These are phyloP conservation scores for Gleditsia sinensis DNA, from an alignment of 306 rosid species.

Conservation along the genomic window DNA sequence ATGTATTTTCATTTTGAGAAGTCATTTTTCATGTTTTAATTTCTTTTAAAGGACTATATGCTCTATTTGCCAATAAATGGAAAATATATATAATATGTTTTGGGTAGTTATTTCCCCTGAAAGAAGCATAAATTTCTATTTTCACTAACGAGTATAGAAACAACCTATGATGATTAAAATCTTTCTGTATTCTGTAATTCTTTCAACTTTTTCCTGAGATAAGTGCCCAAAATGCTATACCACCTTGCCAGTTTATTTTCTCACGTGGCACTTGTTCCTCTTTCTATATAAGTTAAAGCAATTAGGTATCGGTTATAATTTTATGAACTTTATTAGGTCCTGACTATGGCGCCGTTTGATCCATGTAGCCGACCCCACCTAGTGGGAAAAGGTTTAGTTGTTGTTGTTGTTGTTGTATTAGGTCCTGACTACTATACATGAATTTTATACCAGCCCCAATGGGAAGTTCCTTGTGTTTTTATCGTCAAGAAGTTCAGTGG, in stretches of 20 bases:
- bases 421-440: slow-evolving; percentile 31
- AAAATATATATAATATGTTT: slow-evolving; percentile 9
- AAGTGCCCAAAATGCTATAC: slow-evolving; percentile 7
- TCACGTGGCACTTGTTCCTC: slow-evolving; percentile 17
- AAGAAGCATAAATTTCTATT: neutral
- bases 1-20: slow-evolving; percentile 4
- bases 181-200: neutral
- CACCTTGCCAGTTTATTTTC: neutral
- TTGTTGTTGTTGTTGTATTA: too few species aligned
- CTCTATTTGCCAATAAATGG: slow-evolving; percentile 10
- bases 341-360: too few species aligned
- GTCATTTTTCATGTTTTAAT: neutral
- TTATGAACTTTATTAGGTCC: slow-evolving; percentile 17
- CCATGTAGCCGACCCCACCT: too few species aligned
- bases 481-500: slow-evolving; percentile 80
- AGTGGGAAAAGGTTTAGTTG: too few species aligned
- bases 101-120: slow-evolving; percentile 14
- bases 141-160: too few species aligned
- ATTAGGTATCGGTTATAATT: slow-evolving; percentile 22
- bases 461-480: slow-evolving; percentile 82
- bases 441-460: slow-evolving; percentile 78
- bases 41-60: neutral
- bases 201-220: neutral
- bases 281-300: neutral
- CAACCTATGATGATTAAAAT: slow-evolving; percentile 22